phyloP scores from a whole-genome alignment of 2,329 filamentous ascomycete species.

The Venturia effusa region DNA sequence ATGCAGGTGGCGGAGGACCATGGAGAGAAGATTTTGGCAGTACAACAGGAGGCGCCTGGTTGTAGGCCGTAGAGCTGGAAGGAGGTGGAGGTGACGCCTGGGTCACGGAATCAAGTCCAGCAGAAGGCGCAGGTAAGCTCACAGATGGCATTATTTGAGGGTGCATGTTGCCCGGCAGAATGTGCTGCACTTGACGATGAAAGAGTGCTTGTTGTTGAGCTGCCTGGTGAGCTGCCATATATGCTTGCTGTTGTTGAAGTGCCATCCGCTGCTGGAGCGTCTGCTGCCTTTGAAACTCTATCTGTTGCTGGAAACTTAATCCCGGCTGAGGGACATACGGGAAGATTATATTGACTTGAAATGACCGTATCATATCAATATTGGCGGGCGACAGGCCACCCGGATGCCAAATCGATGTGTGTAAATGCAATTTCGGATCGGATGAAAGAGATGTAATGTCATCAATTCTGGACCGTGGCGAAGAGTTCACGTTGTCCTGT shows the following conservation, averaged over 20 bases:
- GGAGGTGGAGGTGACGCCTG: background rate
- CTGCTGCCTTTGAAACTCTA: background rate
- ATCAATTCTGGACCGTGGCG: background rate
- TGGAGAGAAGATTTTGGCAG: background rate
- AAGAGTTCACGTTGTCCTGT: slow-evolving; percentile 41
- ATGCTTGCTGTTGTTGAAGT: background rate
- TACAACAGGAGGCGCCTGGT: background rate
- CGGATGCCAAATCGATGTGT: background rate
- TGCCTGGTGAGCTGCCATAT: no score
- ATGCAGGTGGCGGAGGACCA: background rate
- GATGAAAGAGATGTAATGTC: background rate
- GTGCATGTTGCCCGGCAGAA: background rate
- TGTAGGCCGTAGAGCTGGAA: background rate
- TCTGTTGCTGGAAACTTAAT: background rate
- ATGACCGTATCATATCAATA: slow-evolving; percentile 3
- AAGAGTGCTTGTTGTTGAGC: background rate
- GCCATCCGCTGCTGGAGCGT: background rate
- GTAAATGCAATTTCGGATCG: background rate
- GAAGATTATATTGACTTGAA: background rate
- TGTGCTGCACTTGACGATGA: background rate
- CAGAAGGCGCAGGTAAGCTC: background rate
- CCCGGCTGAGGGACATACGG: background rate
- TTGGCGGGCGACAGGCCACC: background rate
- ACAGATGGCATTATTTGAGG: background rate
- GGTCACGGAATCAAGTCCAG: background rate